Evolutionary conservation across 2,329 filamentous ascomycete species (phyloP).

Genomic region (Clarireedia hainanense): DNA sequence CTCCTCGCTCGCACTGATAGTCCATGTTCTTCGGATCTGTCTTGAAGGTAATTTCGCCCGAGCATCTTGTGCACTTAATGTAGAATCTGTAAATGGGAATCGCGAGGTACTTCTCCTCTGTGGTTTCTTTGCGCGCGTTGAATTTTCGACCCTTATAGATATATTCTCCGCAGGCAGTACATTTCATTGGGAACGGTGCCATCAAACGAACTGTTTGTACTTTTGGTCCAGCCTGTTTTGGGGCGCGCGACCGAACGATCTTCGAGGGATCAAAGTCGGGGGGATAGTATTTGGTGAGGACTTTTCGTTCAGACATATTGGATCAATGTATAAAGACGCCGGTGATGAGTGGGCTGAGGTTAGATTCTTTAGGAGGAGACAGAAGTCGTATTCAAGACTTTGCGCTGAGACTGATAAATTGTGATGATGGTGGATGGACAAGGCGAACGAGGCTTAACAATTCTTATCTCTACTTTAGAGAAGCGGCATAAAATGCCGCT

Average conservation of each 20-base stretch:
- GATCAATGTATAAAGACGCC: neutral
- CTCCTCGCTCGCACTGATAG: constrained; percentile 70
- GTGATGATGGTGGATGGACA: neutral
- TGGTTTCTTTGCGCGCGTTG: constrained; percentile 89
- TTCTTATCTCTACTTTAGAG: no score
- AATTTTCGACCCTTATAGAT: constrained; percentile 94
- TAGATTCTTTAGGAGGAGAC: no score
- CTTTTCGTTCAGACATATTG: constrained; percentile 79
- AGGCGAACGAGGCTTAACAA: neutral
- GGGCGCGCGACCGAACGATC: constrained; percentile 60
- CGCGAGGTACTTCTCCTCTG: constrained; percentile 79
- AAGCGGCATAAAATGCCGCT: neutral
- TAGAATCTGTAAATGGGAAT: constrained; percentile 89
- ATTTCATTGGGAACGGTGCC: constrained; percentile 79
- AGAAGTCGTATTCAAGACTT: no score
- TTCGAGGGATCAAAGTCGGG: constrained; percentile 84
- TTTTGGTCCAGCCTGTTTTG: constrained; percentile 68
- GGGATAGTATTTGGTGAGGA: constrained; percentile 58
- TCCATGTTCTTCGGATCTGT: constrained; percentile 95
- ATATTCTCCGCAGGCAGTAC: constrained; percentile 62
- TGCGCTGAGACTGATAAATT: no score
- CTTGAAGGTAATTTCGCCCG: constrained; percentile 80
- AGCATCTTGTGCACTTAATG: constrained; percentile 82
- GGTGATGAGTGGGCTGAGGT: neutral
- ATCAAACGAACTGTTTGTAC: constrained; percentile 84